Conservation (phyloP, 352 stramenopile genomes). For the Phytophthora constricta region DNA sequence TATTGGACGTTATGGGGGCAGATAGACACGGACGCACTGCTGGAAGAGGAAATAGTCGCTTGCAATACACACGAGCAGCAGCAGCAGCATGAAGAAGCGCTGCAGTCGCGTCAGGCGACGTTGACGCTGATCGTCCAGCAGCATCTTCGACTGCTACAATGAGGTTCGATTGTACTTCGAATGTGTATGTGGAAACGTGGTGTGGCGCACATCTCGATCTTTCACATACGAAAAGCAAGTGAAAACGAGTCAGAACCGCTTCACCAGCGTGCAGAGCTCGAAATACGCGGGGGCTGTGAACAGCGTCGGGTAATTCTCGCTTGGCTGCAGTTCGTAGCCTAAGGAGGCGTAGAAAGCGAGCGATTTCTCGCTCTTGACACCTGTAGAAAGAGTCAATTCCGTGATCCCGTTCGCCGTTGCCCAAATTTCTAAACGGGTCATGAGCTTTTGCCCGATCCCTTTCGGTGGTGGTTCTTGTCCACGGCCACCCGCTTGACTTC, state of each 20-base stretch:
- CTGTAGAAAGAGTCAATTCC: conserved; percentile 5
- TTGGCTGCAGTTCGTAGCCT: conserved; percentile 8
- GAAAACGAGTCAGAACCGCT: conserved; percentile 17
- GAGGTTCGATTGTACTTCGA: background rate
- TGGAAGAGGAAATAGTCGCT: conserved; percentile 70
- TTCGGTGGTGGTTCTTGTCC: conserved; percentile 11
- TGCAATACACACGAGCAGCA: conserved; percentile 54
- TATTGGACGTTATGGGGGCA: background rate
- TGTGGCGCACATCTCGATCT: background rate
- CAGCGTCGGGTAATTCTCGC: background rate
- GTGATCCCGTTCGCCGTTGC: background rate
- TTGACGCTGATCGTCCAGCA: conserved; percentile 12
- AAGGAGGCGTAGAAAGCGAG: conserved; percentile 19
- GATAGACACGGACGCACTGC: conserved; percentile 39
- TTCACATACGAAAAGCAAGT: background rate
- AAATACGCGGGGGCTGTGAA: conserved; percentile 23
- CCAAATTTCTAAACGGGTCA: conserved; percentile 18
- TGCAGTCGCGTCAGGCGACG: conserved; percentile 21
- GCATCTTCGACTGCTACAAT: conserved; percentile 7
- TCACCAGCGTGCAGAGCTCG: conserved; percentile 30
- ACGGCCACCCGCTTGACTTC: conserved; percentile 27
- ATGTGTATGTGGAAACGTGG: background rate
- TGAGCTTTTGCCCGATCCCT: conserved; percentile 12
- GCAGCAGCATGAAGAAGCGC: conserved; percentile 50
- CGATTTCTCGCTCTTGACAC: conserved; percentile 16